Evolutionary conservation across 306 rosid species (phyloP).

Genomic region (Fagus crenata): DNA sequence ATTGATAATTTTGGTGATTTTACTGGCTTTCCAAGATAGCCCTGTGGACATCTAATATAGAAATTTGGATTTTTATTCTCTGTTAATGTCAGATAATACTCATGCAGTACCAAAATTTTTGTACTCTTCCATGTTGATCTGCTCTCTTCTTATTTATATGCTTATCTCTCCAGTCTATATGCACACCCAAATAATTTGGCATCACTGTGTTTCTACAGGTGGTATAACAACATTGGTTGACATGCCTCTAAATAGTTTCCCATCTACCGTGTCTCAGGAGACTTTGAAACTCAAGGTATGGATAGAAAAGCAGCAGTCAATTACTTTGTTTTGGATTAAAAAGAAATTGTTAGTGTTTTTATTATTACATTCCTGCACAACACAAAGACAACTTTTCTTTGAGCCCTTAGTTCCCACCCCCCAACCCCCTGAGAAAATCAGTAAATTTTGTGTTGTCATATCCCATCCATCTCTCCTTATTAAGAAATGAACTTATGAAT

Average conservation of each 20-base stretch:
- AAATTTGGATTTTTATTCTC: not conserved
- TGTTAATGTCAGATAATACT: not conserved
- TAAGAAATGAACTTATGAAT: not conserved
- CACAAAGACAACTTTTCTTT: no score
- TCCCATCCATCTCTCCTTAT: not conserved
- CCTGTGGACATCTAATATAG: not conserved
- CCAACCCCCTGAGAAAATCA: no score
- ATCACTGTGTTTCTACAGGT: constrained; percentile 50
- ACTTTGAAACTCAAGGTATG: constrained; percentile 78
- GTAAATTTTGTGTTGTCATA: not conserved
- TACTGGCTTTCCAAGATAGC: not conserved
- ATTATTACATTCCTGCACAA: no score
- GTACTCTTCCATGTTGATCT: not conserved
- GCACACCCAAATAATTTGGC: constrained; percentile 22
- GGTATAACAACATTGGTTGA: constrained; percentile 93
- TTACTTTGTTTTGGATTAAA: not conserved
- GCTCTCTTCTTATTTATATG: not conserved
- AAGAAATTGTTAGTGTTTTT: no score
- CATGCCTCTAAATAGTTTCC: constrained; percentile 90
- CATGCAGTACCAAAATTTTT: not conserved
- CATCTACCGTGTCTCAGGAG: constrained; percentile 79
- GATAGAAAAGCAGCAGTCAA: constrained; percentile 5
- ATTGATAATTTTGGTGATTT: not conserved
- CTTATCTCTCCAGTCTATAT: constrained; percentile 12
- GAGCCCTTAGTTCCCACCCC: no score